These are phyloP conservation scores for Cordyceps fumosorosea DNA, from an alignment of 2,329 filamentous ascomycete genomes.

Conservation along the genomic window DNA sequence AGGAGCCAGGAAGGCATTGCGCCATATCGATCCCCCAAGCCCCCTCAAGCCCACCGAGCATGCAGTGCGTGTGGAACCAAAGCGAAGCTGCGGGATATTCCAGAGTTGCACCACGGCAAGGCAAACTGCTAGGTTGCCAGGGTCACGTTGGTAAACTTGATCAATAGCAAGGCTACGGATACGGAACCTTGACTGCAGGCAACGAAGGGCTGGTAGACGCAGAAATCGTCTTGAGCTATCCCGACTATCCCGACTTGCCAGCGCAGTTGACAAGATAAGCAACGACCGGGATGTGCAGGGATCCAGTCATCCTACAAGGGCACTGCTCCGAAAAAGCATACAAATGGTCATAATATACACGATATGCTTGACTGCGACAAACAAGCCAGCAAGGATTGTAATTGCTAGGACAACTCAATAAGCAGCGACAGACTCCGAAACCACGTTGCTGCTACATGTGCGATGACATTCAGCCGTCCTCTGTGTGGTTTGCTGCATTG, in stretches of 20 bases:
- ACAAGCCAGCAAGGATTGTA: neutral
- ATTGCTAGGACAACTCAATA: neutral
- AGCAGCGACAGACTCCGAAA: neutral
- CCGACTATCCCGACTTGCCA: neutral
- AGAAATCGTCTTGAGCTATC: too few species aligned
- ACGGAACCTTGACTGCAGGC: neutral
- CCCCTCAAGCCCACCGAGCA: neutral
- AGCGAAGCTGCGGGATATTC: neutral
- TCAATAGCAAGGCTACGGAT: neutral
- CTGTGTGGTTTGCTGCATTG: neutral
- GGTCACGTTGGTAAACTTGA: neutral
- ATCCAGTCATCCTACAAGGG: neutral
- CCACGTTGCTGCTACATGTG: neutral
- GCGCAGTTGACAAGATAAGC: neutral
- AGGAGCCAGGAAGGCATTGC: conserved; percentile 9
- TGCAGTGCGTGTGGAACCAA: conserved; percentile 3
- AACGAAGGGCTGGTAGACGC: too few species aligned
- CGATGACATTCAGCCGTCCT: conserved; percentile 8
- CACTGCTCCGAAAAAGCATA: neutral
- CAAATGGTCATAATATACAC: neutral
- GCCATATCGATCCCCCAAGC: conserved; percentile 12
- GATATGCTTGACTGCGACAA: neutral
- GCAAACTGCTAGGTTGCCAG: neutral
- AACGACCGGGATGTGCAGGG: neutral
- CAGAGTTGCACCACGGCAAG: neutral